Evolutionary conservation across 768 basidiomycete species (phyloP), one percentile per base, ranked within the genome.

Genomic region (Serpula lacrymans): DNA sequence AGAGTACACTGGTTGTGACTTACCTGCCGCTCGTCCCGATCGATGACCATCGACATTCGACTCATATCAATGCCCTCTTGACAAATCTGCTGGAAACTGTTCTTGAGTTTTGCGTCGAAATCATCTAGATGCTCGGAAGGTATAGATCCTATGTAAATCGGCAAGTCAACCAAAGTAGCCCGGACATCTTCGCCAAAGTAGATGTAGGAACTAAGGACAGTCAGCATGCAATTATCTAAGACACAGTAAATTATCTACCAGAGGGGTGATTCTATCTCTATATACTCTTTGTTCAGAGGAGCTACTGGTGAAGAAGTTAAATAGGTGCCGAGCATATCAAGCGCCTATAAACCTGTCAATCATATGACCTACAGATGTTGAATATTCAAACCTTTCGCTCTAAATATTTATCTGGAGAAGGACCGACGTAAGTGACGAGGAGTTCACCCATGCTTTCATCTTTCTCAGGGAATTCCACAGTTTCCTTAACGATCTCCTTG

Each of bases 371-470:
- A 7, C 24, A 32, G 10, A 16, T 25, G 14, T 12, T 9, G 26
- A 25, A 12, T 32, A 37, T 14, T 41, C 60, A 29, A 21, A 82
- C 86, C 71, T 83, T 83, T 41, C 80, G 72, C 54, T 86, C 80
- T 39, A 94, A 57, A 54, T 82, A 88, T 41, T 79, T 74, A 43
- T 75, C 77, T 11, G 77, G 77, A 26, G 79, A 57, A n/a, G 90
- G 88, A 4, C 94, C 95, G 43, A 85, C 68, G 63, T 82, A 93
- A 25, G 68, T 74, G 34, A 97, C 74, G 14, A 75, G 64, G 6
- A 98, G 55, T 67, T 97, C 93, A 25, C 96, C 95, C 53, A 91
- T 78, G 70, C 86, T 88, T 69, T 98, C 95, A 53, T 98, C 94
- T 60, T 90, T 82, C 66, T 98, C 96, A 9, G 96, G 95, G 55